These are phyloP conservation scores for Maudiozyma saulgeensis DNA, from an alignment of 805 yeast genomes.

Conservation along the genomic window DNA sequence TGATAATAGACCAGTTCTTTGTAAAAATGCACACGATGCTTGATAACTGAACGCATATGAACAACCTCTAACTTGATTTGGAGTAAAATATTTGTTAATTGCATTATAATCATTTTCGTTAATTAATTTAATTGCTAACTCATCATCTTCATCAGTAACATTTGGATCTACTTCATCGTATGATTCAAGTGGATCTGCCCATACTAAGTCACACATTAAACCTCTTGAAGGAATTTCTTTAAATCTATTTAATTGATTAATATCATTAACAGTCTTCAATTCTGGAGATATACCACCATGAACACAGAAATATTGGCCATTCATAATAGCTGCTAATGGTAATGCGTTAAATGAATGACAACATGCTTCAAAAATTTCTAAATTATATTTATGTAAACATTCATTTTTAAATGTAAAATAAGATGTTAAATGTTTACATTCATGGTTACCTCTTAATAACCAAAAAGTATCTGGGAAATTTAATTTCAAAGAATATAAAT, in stretches of 20 bases:
- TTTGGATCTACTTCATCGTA: constrained; percentile 53
- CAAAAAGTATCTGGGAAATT: constrained; percentile 65
- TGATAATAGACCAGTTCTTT: constrained; percentile 68
- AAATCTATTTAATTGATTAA: constrained; percentile 65
- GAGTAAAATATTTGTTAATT: constrained; percentile 34
- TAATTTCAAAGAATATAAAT: constrained; percentile 69
- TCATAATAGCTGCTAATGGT: constrained; percentile 90
- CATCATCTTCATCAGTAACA: constrained; percentile 4
- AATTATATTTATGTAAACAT: constrained; percentile 74
- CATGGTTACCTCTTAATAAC: constrained; percentile 90
- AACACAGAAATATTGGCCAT: constrained; percentile 87
- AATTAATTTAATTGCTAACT: not conserved
- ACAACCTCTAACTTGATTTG: constrained; percentile 80
- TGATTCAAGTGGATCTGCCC: constrained; percentile 94
- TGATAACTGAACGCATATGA: constrained; percentile 80
- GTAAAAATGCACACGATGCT: constrained; percentile 72
- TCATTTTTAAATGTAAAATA: constrained; percentile 90
- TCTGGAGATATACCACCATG: constrained; percentile 96
- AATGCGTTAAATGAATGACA: constrained; percentile 73
- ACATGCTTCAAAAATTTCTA: constrained; percentile 57
- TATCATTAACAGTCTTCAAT: constrained; percentile 56
- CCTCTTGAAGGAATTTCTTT: constrained; percentile 91
- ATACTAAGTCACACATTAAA: constrained; percentile 83
- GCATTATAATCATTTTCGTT: constrained; percentile 10
- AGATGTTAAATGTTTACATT: constrained; percentile 84